Evolutionary conservation across 192 early-diverging fungal genomes (phyloP).

Genomic region (Rhizophagus clarus): DNA sequence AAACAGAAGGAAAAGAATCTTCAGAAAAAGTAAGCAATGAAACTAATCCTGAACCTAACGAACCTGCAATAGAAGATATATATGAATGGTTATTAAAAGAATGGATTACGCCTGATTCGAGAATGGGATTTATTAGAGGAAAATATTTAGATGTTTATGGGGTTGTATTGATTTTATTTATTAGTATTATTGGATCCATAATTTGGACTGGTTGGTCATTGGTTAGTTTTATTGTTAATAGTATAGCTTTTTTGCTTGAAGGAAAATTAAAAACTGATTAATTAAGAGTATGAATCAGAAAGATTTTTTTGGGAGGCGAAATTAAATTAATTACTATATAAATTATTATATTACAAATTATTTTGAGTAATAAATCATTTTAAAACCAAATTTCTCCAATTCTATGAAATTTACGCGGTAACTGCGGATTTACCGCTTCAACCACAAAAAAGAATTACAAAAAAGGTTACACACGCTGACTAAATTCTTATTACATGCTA

Average conservation of each 20-base stretch:
- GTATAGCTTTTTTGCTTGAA: neutral
- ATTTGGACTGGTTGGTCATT: neutral
- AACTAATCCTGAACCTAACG: too few species aligned
- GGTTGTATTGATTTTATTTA: neutral
- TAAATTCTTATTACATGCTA: too few species aligned
- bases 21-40: neutral
- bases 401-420: too few species aligned
- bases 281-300: neutral
- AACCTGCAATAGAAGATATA: neutral
- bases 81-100: constrained; percentile 17
- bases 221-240: constrained; percentile 15
- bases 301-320: too few species aligned
- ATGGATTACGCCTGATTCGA: constrained; percentile 21
- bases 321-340: too few species aligned
- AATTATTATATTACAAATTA: too few species aligned
- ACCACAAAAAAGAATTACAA: too few species aligned
- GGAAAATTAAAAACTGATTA: neutral
- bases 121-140: constrained; percentile 31
- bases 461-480: too few species aligned
- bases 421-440: too few species aligned
- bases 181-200: neutral
- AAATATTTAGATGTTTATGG: constrained; percentile 23
- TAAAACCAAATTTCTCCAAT: too few species aligned
- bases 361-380: too few species aligned
- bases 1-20: neutral